Evolutionary conservation across 75 land plant species (phyloP).

Genomic region (Azolla pinnata): DNA sequence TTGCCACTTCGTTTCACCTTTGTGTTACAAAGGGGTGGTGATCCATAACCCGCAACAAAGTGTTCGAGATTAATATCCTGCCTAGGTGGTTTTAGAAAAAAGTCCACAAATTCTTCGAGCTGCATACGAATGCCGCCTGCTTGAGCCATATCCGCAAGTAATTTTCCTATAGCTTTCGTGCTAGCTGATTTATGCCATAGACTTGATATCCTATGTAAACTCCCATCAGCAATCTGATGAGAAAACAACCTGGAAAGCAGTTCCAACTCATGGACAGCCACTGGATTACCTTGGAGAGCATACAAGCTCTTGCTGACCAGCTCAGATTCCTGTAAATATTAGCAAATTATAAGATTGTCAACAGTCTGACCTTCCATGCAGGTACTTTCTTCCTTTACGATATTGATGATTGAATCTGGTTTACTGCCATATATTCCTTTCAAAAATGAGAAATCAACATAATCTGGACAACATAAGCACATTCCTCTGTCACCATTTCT

Average conservation of each 20-base stretch:
- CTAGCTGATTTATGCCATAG: conserved; percentile 68
- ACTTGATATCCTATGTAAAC: conserved; percentile 44
- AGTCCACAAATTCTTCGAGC: conserved; percentile 61
- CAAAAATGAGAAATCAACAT: too few relatives aligned
- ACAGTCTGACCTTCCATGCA: not conserved
- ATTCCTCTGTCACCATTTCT: too few relatives aligned
- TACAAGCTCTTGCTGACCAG: conserved; percentile 58
- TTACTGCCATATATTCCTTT: not conserved
- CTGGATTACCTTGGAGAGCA: conserved; percentile 66
- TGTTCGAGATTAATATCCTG: conserved; percentile 2
- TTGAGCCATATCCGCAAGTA: conserved; percentile 49
- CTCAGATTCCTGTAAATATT: conserved; percentile 46
- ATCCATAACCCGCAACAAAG: conserved; percentile 2
- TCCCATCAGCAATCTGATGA: conserved; percentile 57
- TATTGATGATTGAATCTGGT: not conserved
- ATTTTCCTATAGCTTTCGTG: conserved; percentile 53
- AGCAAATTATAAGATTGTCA: not conserved
- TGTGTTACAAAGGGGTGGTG: conserved; percentile 5
- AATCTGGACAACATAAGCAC: too few relatives aligned
- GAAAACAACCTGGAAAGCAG: conserved; percentile 41
- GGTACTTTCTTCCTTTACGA: not conserved
- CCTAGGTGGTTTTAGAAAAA: conserved; percentile 25
- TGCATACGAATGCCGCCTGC: conserved; percentile 47
- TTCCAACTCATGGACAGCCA: conserved; percentile 50
- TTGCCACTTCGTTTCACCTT: not conserved